phyloP scores from a whole-genome alignment of 2,329 filamentous ascomycete genomes.

The Xylaria multiplex region DNA sequence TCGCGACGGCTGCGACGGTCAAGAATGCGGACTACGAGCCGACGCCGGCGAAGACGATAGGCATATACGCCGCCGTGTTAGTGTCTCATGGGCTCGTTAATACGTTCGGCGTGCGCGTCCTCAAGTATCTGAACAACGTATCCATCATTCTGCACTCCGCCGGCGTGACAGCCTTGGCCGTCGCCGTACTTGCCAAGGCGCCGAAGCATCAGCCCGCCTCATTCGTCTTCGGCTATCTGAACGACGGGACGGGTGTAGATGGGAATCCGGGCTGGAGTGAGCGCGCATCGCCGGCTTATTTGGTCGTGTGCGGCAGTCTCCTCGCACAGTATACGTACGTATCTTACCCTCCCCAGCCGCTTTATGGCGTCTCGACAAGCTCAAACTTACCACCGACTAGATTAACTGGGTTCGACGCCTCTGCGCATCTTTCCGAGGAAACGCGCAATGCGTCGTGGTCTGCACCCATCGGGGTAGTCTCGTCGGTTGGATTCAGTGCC shows the following conservation, averaged over 20 bases:
- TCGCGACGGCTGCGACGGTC: slow-evolving; percentile 52
- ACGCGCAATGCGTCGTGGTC: slow-evolving; percentile 66
- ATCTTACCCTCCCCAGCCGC: neutral
- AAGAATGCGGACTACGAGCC: slow-evolving; percentile 52
- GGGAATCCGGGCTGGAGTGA: slow-evolving; percentile 60
- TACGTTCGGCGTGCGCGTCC: slow-evolving; percentile 65
- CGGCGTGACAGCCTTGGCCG: slow-evolving; percentile 62
- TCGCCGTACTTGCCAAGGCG: slow-evolving; percentile 66
- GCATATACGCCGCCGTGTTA: slow-evolving; percentile 68
- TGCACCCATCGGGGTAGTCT: slow-evolving; percentile 67
- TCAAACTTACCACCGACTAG: slow-evolving; percentile 6
- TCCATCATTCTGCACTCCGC: slow-evolving; percentile 65
- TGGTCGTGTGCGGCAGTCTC: slow-evolving; percentile 63
- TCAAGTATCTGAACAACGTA: slow-evolving; percentile 66
- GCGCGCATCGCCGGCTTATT: slow-evolving; percentile 63
- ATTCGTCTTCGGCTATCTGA: slow-evolving; percentile 65
- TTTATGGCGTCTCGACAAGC: neutral
- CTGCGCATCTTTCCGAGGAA: slow-evolving; percentile 67
- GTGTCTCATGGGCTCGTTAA: slow-evolving; percentile 65
- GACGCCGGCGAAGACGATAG: slow-evolving; percentile 61
- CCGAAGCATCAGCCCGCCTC: slow-evolving; percentile 64
- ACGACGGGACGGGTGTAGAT: slow-evolving; percentile 61
- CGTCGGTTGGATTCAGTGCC: slow-evolving; percentile 64
- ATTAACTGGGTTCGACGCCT: slow-evolving; percentile 62
- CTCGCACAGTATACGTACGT: slow-evolving; percentile 58